A percentile compares a stretch with the other conserved stretches of the same genome.
phyloP scores from a whole-genome alignment of 2,329 filamentous ascomycete species.

The Sporothrix pseudoabietina region DNA sequence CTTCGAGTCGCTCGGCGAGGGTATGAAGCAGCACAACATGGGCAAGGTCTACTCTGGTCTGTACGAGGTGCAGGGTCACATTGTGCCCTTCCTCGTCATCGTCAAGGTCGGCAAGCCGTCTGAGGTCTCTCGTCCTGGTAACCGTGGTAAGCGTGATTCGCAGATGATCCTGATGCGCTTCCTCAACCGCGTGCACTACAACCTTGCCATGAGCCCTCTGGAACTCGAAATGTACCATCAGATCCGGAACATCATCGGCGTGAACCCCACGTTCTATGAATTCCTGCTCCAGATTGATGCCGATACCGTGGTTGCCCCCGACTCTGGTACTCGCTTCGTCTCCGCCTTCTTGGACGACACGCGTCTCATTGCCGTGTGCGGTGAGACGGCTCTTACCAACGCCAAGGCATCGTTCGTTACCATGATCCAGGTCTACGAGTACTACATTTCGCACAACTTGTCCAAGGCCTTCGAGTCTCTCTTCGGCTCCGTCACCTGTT shows the following conservation, averaged over 20 bases:
- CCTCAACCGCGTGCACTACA: constrained; percentile 98
- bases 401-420: constrained; percentile 91
- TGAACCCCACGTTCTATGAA: constrained; percentile 98
- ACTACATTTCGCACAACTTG: constrained; percentile 97
- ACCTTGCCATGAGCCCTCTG: constrained; percentile 90
- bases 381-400: constrained; percentile 91
- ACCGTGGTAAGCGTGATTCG: constrained; percentile 98
- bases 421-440: constrained; percentile 99
- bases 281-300: constrained; percentile 96
- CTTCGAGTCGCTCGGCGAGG: constrained; percentile 95
- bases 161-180: constrained; percentile 99
- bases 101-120: constrained; percentile 98
- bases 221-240: constrained; percentile 99
- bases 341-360: constrained; percentile 89
- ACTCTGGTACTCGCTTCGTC: constrained; percentile 90
- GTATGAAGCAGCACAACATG: constrained; percentile 98
- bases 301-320: constrained; percentile 88
- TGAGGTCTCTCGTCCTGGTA: constrained; percentile 90
- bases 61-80: constrained; percentile 96
- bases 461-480: constrained; percentile 97
- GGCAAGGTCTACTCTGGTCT: constrained; percentile 97
- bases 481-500: constrained; percentile 94
- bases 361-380: constrained; percentile 88
- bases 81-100: constrained; percentile 94
- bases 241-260: constrained; percentile 96